A percentile compares a stretch with the other conserved stretches of the same genome.
These are phyloP conservation scores for Butyriboletus appendiculatus DNA, from an alignment of 1,284 basidiomycete genomes.

Conservation along the genomic window DNA sequence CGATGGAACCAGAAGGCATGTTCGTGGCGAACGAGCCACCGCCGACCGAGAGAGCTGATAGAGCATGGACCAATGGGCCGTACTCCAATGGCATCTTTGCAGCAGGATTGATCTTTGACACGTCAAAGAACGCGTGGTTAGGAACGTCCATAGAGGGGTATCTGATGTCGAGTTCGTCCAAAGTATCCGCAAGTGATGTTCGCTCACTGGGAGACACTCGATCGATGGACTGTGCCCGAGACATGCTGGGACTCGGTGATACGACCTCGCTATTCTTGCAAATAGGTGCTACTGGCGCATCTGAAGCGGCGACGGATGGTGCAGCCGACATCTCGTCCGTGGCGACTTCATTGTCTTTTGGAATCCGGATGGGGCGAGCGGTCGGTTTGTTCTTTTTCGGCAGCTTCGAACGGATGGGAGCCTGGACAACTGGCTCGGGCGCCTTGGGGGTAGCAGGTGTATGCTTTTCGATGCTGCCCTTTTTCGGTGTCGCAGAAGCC, in stretches of 20 bases:
- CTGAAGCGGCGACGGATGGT: conserved; percentile 48
- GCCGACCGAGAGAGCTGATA: conserved; percentile 83
- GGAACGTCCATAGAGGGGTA: conserved; percentile 64
- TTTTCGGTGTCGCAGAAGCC: conserved; percentile 22
- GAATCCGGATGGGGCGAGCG: conserved; percentile 57
- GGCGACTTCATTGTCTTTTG: conserved; percentile 56
- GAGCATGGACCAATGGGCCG: conserved; percentile 75
- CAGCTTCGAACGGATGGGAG: conserved; percentile 74
- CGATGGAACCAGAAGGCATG: conserved; percentile 79
- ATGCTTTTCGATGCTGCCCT: conserved; percentile 23
- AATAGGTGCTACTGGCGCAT: conserved; percentile 41
- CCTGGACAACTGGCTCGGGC: conserved; percentile 49
- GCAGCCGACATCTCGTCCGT: conserved; percentile 45
- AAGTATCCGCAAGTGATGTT: conserved; percentile 56
- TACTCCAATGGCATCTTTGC: conserved; percentile 78
- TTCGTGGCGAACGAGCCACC: conserved; percentile 81
- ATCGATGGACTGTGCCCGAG: conserved; percentile 63
- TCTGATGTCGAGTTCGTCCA: conserved; percentile 63
- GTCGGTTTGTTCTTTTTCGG: conserved; percentile 77
- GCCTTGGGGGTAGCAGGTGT: conserved; percentile 19
- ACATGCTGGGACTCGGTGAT: conserved; percentile 51
- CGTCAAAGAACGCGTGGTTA: conserved; percentile 73
- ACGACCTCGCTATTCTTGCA: conserved; percentile 35
- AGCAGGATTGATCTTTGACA: conserved; percentile 65
- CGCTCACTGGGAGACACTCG: conserved; percentile 40